Evolutionary conservation across 176 grass and related monocot species (phyloP).

Genomic region (Areca catechu): DNA sequence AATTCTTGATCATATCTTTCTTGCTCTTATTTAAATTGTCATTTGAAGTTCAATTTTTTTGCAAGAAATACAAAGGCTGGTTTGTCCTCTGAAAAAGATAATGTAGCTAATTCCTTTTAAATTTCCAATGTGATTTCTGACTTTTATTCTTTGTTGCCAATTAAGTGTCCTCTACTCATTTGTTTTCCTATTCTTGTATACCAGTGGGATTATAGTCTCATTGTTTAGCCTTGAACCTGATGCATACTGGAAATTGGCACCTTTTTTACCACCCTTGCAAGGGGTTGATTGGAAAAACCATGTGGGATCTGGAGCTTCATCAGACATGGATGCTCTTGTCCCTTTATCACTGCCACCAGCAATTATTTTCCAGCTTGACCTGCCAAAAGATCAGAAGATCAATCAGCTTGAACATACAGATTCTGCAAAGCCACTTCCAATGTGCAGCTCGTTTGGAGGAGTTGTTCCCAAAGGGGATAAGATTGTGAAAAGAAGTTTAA

Average conservation of each 20-base stretch:
- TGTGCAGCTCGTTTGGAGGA: conserved; percentile 1
- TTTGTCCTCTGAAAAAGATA: too few species aligned
- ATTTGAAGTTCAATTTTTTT: too few species aligned
- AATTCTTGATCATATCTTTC: too few species aligned
- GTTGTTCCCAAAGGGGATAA: conserved; percentile 28
- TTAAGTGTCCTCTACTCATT: too few species aligned
- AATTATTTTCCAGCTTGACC: conserved; percentile 3
- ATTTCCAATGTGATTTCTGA: too few species aligned
- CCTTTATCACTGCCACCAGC: neutral
- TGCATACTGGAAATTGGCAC: neutral
- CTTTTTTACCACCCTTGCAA: neutral
- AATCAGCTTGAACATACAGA: conserved; percentile 8
- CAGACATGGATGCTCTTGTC: conserved; percentile 3
- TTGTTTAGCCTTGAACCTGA: neutral
- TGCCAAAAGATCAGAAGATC: neutral
- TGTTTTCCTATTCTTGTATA: too few species aligned
- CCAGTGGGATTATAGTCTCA: conserved; percentile 1
- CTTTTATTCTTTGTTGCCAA: too few species aligned
- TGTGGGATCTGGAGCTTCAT: neutral
- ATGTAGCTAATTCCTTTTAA: too few species aligned
- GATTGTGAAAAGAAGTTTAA: conserved; percentile 27
- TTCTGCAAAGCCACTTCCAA: neutral
- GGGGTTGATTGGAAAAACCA: neutral
- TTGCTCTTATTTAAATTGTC: too few species aligned
- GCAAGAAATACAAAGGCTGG: too few species aligned